These are phyloP conservation scores for Meredithiella fracta DNA, from an alignment of 2,329 filamentous ascomycete genomes.

Conservation along the genomic window DNA sequence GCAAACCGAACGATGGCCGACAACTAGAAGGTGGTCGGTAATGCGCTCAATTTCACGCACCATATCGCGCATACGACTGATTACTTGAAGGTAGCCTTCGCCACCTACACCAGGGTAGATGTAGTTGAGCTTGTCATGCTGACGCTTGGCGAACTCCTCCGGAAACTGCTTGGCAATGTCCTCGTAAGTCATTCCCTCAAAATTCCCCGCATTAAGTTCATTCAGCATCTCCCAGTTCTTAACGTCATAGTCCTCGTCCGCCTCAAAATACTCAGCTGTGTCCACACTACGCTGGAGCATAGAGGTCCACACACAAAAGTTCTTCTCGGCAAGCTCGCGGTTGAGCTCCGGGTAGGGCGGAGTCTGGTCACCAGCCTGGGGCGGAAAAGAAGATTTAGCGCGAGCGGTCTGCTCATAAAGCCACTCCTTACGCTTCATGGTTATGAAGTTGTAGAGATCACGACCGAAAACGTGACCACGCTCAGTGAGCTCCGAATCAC, in stretches of 20 bases:
- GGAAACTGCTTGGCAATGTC: constrained; percentile 68
- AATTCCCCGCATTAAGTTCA: constrained; percentile 80
- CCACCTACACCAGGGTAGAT: constrained; percentile 92
- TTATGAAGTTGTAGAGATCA: constrained; percentile 71
- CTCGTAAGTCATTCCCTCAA: constrained; percentile 89
- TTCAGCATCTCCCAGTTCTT: constrained; percentile 98
- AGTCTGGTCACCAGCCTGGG: constrained; percentile 75
- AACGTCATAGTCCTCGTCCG: constrained; percentile 83
- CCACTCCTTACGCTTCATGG: constrained; percentile 65
- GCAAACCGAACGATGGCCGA: constrained; percentile 82
- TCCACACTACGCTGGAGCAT: constrained; percentile 86
- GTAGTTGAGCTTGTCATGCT: constrained; percentile 80
- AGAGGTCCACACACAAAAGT: constrained; percentile 96
- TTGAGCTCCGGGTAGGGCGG: constrained; percentile 82
- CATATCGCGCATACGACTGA: constrained; percentile 85
- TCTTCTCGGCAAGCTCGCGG: constrained; percentile 57
- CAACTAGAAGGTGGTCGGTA: constrained; percentile 83
- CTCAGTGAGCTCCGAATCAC: constrained; percentile 69
- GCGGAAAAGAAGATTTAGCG: constrained; percentile 67
- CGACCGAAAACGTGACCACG: constrained; percentile 65
- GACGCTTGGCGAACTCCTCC: constrained; percentile 66
- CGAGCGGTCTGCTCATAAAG: constrained; percentile 66
- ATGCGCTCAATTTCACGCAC: constrained; percentile 95
- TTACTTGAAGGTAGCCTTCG: constrained; percentile 92
- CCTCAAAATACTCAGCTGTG: constrained; percentile 75